These are phyloP conservation scores for Candida ortonii DNA, from an alignment of 805 yeast genomes.

Conservation along the genomic window DNA sequence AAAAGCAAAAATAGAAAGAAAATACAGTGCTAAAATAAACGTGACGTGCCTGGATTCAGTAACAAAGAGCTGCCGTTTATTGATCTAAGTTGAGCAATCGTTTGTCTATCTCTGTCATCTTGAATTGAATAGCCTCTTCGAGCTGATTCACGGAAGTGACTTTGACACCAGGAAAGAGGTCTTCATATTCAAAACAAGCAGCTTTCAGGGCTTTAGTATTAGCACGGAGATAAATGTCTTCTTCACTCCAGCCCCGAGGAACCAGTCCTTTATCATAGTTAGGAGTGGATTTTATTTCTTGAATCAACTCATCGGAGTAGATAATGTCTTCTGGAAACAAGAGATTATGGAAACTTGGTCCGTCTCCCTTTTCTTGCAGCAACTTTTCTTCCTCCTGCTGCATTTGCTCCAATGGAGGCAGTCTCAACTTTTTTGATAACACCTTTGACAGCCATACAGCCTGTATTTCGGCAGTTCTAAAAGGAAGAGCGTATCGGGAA, in stretches of 20 bases:
- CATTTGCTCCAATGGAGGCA: constrained; percentile 53
- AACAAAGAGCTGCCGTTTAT: not conserved
- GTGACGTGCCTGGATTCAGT: too few relatives aligned
- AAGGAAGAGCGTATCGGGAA: constrained; percentile 61
- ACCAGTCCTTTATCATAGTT: constrained; percentile 40
- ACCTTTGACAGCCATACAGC: constrained; percentile 64
- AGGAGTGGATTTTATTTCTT: constrained; percentile 25
- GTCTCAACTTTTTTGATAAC: constrained; percentile 49
- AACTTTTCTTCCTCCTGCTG: constrained; percentile 38
- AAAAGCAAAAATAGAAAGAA: too few relatives aligned
- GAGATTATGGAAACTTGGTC: constrained; percentile 47
- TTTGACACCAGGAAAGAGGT: constrained; percentile 35
- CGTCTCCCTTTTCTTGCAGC: constrained; percentile 40
- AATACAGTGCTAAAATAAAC: too few relatives aligned
- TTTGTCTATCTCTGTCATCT: constrained; percentile 28
- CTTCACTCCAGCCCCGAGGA: constrained; percentile 53
- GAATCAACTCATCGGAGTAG: constrained; percentile 43
- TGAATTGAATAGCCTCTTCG: constrained; percentile 36
- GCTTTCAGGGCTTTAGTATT: constrained; percentile 44
- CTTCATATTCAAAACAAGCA: constrained; percentile 39
- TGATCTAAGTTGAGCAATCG: not conserved
- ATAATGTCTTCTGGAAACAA: constrained; percentile 55
- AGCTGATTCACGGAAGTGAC: constrained; percentile 40
- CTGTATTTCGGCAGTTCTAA: constrained; percentile 59
- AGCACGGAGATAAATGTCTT: constrained; percentile 41